phyloP scores from a whole-genome alignment of 2,329 filamentous ascomycete genomes.

The Fusarium sp. region DNA sequence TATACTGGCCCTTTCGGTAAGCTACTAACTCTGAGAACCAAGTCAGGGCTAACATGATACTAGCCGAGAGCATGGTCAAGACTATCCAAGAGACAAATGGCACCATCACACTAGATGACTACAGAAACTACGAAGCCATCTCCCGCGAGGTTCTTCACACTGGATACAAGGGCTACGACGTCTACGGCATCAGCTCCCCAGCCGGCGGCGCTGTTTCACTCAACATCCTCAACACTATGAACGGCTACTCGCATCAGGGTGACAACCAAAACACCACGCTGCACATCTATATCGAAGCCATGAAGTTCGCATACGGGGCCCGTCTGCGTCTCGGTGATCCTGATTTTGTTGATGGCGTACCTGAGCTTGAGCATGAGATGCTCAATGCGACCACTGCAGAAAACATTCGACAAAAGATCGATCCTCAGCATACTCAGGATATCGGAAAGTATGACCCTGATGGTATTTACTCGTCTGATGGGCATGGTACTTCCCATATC shows the following conservation, averaged over 20 bases:
- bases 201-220: conserved; percentile 82
- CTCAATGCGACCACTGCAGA: conserved; percentile 69
- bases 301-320: conserved; percentile 87
- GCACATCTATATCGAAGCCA: conserved; percentile 87
- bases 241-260: conserved; percentile 71
- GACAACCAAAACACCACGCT: conserved; percentile 75
- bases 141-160: conserved; percentile 72
- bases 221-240: conserved; percentile 82
- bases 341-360: conserved; percentile 72
- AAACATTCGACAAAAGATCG: conserved; percentile 73
- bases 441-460: conserved; percentile 79
- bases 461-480: conserved; percentile 73
- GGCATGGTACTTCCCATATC: conserved; percentile 79
- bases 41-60: conserved; percentile 38
- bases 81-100: conserved; percentile 77
- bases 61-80: conserved; percentile 77
- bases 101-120: conserved; percentile 85
- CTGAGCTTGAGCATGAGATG: conserved; percentile 74
- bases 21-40: not conserved
- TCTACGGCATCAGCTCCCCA: conserved; percentile 78
- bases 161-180: conserved; percentile 75
- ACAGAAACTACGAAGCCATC: conserved; percentile 76
- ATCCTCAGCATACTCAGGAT: conserved; percentile 76
- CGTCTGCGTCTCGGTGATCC: conserved; percentile 87
- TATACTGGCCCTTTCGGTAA: conserved; percentile 75